phyloP scores from a whole-genome alignment of 1,139 yeast genomes.

The Protomyces pachydermus region DNA sequence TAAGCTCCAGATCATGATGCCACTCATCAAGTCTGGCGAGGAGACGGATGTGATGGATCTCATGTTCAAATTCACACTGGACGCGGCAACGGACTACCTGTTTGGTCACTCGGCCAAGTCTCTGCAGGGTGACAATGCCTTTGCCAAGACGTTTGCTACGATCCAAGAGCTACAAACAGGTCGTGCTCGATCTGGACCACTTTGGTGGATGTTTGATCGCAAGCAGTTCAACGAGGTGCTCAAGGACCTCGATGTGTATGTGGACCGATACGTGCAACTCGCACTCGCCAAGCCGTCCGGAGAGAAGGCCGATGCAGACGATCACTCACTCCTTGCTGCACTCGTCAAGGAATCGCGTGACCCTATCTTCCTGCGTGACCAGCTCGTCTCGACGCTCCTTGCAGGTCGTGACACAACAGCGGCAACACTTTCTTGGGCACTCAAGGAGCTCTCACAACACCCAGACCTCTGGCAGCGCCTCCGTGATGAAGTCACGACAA shows the following conservation, averaged over 20 bases:
- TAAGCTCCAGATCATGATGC: constrained; percentile 45
- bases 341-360: constrained; percentile 12
- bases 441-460: constrained; percentile 48
- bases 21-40: constrained; percentile 38
- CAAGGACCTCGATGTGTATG: constrained; percentile 2
- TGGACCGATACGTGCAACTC: constrained; percentile 13
- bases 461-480: constrained; percentile 44
- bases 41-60: constrained; percentile 49
- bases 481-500: constrained; percentile 41
- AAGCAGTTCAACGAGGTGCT: constrained; percentile 31
- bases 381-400: constrained; percentile 48
- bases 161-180: constrained; percentile 10
- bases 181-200: constrained; percentile 16
- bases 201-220: not conserved
- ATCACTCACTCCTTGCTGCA: constrained; percentile 15
- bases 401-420: constrained; percentile 28
- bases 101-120: constrained; percentile 20
- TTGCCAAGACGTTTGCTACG: constrained; percentile 12
- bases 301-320: constrained; percentile 4
- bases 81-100: constrained; percentile 34
- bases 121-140: constrained; percentile 3
- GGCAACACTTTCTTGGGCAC: constrained; percentile 42
- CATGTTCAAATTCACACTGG: constrained; percentile 52
- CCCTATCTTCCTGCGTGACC: constrained; percentile 47
- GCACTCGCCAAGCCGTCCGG: constrained; percentile 2